These are phyloP conservation scores for Lizonia empirigonia DNA, from an alignment of 2,329 filamentous ascomycete genomes.

Conservation along the genomic window DNA sequence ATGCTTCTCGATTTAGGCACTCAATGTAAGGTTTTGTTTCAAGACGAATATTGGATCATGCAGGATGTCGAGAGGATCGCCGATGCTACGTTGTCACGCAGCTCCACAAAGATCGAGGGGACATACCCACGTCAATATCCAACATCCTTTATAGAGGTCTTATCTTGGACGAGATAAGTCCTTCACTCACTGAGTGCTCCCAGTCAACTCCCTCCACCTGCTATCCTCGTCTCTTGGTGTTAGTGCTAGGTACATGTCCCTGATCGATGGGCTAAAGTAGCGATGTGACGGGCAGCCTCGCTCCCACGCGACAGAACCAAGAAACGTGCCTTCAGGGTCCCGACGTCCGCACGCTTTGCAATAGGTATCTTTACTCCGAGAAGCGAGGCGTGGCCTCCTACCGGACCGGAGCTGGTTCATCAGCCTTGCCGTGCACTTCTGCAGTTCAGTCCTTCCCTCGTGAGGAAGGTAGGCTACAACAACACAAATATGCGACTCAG, in stretches of 20 bases:
- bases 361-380: background rate
- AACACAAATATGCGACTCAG: background rate
- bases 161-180: too few species aligned
- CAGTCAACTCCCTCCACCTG: background rate
- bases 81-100: background rate
- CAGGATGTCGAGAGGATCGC: background rate
- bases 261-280: constrained; percentile 1
- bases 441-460: background rate
- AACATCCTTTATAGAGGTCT: background rate
- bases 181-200: background rate
- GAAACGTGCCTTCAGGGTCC: background rate
- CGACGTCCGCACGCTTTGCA: background rate
- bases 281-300: background rate
- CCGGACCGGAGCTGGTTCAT: background rate
- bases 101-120: background rate
- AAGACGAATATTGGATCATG: background rate
- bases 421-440: background rate
- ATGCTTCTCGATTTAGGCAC: background rate
- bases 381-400: background rate
- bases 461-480: background rate
- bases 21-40: too few species aligned
- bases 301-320: constrained; percentile 5
- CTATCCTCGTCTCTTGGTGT: background rate
- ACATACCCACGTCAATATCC: too few species aligned
- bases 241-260: background rate